Base-by-base conservation (phyloP, 352 stramenopile genomes). In the Phytopythium boreale region DNA sequence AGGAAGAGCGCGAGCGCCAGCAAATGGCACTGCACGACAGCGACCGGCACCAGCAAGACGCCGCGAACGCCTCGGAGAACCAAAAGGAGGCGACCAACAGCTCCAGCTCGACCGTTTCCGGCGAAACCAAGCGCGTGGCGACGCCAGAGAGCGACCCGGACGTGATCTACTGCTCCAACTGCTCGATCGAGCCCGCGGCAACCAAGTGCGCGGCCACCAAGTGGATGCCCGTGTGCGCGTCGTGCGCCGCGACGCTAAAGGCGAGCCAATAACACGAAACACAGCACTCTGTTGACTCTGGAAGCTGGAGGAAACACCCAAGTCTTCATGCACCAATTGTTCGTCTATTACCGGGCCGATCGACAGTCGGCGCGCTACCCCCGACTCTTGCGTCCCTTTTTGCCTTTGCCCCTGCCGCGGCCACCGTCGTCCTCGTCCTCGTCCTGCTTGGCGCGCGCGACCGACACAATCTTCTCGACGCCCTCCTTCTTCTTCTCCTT, bases 201-300 rank as follows among this genome's bases (percentile, higher is more conserved):
- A 90, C 82, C 8, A 95, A 95, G 53, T 95, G 86, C 62, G 65
- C 84, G 27, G 86, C 86, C 7, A 92, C 86, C 26, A 95, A 95
- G 65, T 93, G 84, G 86, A 92, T 95, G 86, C 86, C 84, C 22
- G 84, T 95, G 31, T 95, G 86, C 67, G 62, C 64, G 7, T 70
- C 71, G 8, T 95, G 86, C 43, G 84, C 78, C 22, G 66, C 59
- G 27, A 50, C 63, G 10, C 65, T 94, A 24, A 90, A 87, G 61
- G 52, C 58, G 62, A 80, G 66, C 59, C 69, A 74, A 43, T 67
- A 59, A 57, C 53, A 62, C 37, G 34, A 51, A 11, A 29, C 26
- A 57, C 15, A 43, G 20, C 37, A 61, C 55, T 29, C 26, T 66
- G n/a, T 57, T 65, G 22, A 27, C 41, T 39, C 43, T 63, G 37